phyloP scores from a whole-genome alignment of 768 basidiomycete species.

The Pleurotus cornucopiae region DNA sequence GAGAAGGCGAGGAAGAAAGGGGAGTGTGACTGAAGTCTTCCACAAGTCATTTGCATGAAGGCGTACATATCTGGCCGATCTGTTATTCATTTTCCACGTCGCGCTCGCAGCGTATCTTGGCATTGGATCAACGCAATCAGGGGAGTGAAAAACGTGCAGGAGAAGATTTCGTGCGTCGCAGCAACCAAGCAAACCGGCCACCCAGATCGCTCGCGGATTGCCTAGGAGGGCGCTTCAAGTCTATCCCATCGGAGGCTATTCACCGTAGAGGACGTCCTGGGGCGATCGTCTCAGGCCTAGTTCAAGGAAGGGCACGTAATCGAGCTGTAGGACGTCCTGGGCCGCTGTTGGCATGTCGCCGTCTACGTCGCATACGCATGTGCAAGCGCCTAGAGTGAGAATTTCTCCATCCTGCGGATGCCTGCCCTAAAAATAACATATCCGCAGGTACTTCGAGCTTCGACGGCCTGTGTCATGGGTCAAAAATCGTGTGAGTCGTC shows the following conservation, averaged over 20 bases:
- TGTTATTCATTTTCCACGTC: no score
- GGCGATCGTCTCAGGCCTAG: not conserved
- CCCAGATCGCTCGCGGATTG: slow-evolving; percentile 7
- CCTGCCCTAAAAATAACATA: not conserved
- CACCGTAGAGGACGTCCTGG: no score
- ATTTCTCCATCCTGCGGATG: not conserved
- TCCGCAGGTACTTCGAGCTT: not conserved
- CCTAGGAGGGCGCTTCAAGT: not conserved
- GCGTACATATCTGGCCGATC: not conserved
- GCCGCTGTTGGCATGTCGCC: not conserved
- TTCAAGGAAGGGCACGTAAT: slow-evolving; percentile 1
- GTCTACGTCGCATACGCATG: slow-evolving; percentile 7
- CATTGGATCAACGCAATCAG: not conserved
- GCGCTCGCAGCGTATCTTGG: not conserved
- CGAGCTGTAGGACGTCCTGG: not conserved
- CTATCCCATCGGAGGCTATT: no score
- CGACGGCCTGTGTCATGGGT: no score
- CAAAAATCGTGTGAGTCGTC: not conserved
- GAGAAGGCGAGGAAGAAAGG: not conserved
- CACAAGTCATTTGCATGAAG: not conserved
- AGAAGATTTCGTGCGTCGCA: not conserved
- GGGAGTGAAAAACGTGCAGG: slow-evolving; percentile 1
- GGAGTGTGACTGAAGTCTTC: not conserved
- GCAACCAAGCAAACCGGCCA: not conserved
- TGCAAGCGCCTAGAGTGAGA: not conserved